phyloP scores from a whole-genome alignment of 345 rosid genomes.

The Citrus trifoliata region DNA sequence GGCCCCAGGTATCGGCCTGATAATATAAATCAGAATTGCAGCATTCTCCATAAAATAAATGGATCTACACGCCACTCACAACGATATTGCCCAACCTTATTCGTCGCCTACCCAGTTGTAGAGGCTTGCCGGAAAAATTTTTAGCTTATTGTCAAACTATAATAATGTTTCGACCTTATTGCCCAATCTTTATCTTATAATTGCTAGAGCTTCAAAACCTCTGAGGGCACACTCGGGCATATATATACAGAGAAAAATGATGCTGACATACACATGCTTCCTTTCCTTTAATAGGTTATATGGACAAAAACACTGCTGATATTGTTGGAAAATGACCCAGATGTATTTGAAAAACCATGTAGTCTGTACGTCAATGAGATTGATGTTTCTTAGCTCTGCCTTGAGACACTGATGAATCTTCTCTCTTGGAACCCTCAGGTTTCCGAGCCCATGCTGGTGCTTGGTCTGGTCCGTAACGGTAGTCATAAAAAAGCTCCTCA shows the following conservation, averaged over 20 bases:
- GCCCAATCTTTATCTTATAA: neutral
- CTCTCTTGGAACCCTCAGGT: conserved; percentile 90
- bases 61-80: neutral
- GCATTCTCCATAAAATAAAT: neutral
- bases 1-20: neutral
- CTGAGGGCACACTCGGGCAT: conserved; percentile 2
- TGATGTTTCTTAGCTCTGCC: conserved; percentile 98
- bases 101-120: neutral
- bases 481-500: conserved; percentile 94
- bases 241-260: conserved; percentile 19
- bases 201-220: neutral
- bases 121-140: neutral
- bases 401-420: conserved; percentile 61
- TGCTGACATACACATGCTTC: neutral
- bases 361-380: conserved; percentile 53
- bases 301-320: neutral
- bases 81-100: neutral
- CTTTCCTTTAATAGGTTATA: neutral
- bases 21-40: neutral
- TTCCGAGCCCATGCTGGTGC: conserved; percentile 97
- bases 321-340: neutral
- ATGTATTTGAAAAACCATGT: conserved; percentile 4
- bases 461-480: conserved; percentile 95
- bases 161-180: conserved; percentile 20
- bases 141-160: conserved; percentile 5